Conservation (phyloP, 768 basidiomycete genomes). For the Jaapia argillacea region DNA sequence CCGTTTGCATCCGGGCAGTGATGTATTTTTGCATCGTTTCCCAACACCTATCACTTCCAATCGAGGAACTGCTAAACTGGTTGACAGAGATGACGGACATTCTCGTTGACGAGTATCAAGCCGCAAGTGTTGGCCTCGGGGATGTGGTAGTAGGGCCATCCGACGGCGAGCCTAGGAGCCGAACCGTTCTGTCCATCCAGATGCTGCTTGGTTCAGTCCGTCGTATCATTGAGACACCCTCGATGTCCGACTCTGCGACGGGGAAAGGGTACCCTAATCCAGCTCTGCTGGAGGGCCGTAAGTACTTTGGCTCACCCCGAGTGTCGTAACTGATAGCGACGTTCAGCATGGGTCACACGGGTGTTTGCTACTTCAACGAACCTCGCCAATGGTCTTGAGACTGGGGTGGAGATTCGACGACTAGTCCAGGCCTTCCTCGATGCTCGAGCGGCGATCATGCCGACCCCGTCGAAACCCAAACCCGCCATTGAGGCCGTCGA, state of each 20-base stretch:
- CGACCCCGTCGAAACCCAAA: slow-evolving; percentile 25
- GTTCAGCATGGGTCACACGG: slow-evolving; percentile 45
- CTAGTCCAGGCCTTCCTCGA: slow-evolving; percentile 55
- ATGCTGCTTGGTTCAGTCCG: slow-evolving; percentile 49
- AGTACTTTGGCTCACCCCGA: slow-evolving; percentile 14
- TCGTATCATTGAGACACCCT: slow-evolving; percentile 33
- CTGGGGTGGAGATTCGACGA: slow-evolving; percentile 43
- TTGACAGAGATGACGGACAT: slow-evolving; percentile 44
- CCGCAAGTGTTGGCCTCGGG: neutral
- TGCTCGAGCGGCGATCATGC: slow-evolving; percentile 38
- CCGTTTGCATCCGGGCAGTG: slow-evolving; percentile 67
- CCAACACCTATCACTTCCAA: slow-evolving; percentile 37
- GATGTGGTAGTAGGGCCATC: slow-evolving; percentile 10
- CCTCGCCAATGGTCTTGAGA: slow-evolving; percentile 27
- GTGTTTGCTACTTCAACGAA: slow-evolving; percentile 38
- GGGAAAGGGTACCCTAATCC: slow-evolving; percentile 50
- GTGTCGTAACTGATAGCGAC: neutral
- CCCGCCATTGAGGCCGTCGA: slow-evolving; percentile 21
- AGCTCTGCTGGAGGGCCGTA: slow-evolving; percentile 43
- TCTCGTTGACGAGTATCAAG: slow-evolving; percentile 47
- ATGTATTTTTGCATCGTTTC: slow-evolving; percentile 60
- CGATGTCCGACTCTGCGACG: slow-evolving; percentile 26
- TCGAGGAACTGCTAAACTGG: slow-evolving; percentile 53
- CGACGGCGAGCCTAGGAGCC: slow-evolving; percentile 7
- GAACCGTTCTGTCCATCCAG: slow-evolving; percentile 31